These are phyloP conservation scores for Lasiosphaeria ovina DNA, from an alignment of 495 filamentous ascomycete species.

Conservation along the genomic window DNA sequence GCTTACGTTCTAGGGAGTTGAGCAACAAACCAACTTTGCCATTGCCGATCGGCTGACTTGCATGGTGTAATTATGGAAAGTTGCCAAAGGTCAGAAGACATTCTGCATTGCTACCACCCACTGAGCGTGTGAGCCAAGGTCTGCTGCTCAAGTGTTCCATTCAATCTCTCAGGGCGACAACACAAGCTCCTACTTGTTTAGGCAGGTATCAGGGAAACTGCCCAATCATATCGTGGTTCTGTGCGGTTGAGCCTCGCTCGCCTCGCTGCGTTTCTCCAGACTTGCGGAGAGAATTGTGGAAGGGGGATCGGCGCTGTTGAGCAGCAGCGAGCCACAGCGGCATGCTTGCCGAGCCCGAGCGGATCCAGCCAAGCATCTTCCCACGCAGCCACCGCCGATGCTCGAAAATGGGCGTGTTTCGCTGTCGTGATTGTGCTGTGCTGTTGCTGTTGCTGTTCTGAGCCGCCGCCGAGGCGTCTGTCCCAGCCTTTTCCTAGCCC, in stretches of 20 bases:
- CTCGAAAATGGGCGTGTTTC: too few species aligned
- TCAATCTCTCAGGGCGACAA: not conserved
- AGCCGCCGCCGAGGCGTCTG: too few species aligned
- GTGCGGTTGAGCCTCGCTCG: not conserved
- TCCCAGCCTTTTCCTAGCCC: too few species aligned
- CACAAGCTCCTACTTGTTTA: constrained; percentile 22
- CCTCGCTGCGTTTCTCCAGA: not conserved
- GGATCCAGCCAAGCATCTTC: too few species aligned
- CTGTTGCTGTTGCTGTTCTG: not conserved
- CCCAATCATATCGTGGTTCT: constrained; percentile 21
- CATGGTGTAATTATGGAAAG: not conserved
- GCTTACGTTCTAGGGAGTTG: too few species aligned
- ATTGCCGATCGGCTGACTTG: not conserved
- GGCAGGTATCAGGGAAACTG: constrained; percentile 25
- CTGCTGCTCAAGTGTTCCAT: not conserved
- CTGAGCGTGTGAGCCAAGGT: not conserved
- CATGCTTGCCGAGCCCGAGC: not conserved
- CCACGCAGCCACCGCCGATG: too few species aligned
- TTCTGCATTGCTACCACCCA: not conserved
- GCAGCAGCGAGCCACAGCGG: not conserved
- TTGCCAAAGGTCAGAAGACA: constrained; percentile 2
- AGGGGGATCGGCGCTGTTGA: not conserved
- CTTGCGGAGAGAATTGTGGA: not conserved
- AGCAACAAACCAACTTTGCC: too few species aligned
- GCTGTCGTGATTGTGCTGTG: not conserved